Percentiles rank a stretch among this genome's conserved stretches.
Conservation (phyloP, 2,329 filamentous ascomycete genomes). For the Rhinocladiella similis region DNA sequence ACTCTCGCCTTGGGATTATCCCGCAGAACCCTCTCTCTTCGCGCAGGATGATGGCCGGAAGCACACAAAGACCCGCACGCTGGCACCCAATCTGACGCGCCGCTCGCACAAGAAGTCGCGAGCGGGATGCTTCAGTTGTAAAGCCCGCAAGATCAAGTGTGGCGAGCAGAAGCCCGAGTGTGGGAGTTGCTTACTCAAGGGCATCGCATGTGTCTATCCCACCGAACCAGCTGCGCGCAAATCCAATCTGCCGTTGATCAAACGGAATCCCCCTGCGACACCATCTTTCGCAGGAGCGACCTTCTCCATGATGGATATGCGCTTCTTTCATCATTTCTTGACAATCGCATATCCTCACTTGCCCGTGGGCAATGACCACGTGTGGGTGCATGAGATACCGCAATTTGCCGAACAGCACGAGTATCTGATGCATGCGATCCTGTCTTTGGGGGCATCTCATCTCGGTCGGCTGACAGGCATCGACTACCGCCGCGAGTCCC, state of each 20-base stretch:
- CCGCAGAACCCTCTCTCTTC: conserved; percentile 7
- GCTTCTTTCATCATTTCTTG: conserved; percentile 57
- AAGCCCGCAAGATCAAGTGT: conserved; percentile 49
- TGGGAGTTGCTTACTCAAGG: conserved; percentile 38
- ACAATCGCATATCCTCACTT: conserved; percentile 60
- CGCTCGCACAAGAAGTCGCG: conserved; percentile 43
- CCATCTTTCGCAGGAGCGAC: conserved; percentile 22
- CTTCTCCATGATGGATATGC: conserved; percentile 49
- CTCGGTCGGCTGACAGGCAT: conserved; percentile 44
- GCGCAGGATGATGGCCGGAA: conserved; percentile 2
- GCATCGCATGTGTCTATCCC: conserved; percentile 35
- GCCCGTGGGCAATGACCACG: conserved; percentile 63
- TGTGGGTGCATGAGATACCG: conserved; percentile 68
- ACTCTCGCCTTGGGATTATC: conserved; percentile 17
- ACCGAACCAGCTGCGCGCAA: conserved; percentile 18
- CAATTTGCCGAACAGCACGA: conserved; percentile 68
- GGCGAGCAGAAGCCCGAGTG: conserved; percentile 41
- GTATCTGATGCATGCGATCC: conserved; percentile 70
- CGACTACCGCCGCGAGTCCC: conserved; percentile 57
- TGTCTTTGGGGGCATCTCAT: conserved; percentile 67
- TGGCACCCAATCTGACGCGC: conserved; percentile 30
- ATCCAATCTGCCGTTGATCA: conserved; percentile 20
- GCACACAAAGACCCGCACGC: conserved; percentile 22
- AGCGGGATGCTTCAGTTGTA: conserved; percentile 43
- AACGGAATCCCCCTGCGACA: conserved; percentile 27